A percentile compares a stretch with the other conserved stretches of the same genome.
phyloP scores from a whole-genome alignment of 2,329 filamentous ascomycete genomes.

The Akanthomyces uredinophilus region DNA sequence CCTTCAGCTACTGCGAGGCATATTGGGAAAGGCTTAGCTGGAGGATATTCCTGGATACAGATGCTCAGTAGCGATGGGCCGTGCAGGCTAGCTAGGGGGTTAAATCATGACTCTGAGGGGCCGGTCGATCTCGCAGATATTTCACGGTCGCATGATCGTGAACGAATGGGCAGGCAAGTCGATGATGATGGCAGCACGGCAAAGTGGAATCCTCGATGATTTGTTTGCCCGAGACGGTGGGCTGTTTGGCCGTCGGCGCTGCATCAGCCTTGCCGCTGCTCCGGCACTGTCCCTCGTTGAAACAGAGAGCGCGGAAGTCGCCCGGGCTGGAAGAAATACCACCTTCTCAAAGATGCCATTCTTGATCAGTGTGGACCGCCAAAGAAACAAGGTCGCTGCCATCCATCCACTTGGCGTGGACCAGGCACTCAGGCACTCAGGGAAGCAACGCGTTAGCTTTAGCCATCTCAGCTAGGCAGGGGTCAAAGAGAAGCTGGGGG shows the following conservation, averaged over 20 bases:
- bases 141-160: background rate
- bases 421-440: too few relatives aligned
- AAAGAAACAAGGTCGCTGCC: background rate
- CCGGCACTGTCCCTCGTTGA: background rate
- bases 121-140: too few relatives aligned
- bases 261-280: background rate
- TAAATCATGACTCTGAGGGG: too few relatives aligned
- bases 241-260: background rate
- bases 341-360: background rate
- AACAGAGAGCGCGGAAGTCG: background rate
- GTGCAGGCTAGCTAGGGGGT: background rate
- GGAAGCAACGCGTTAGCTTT: background rate
- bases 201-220: too few relatives aligned
- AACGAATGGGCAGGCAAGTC: background rate
- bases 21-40: background rate
- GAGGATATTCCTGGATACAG: background rate
- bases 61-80: background rate
- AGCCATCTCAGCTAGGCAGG: slow-evolving; percentile 13
- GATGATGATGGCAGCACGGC: too few relatives aligned
- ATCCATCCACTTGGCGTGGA: background rate
- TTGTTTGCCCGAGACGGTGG: background rate
- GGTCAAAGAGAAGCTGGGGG: background rate
- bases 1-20: background rate
- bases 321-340: background rate
- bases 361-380: background rate